Conservation (phyloP, 768 basidiomycete genomes). For the Mycena rosella region DNA sequence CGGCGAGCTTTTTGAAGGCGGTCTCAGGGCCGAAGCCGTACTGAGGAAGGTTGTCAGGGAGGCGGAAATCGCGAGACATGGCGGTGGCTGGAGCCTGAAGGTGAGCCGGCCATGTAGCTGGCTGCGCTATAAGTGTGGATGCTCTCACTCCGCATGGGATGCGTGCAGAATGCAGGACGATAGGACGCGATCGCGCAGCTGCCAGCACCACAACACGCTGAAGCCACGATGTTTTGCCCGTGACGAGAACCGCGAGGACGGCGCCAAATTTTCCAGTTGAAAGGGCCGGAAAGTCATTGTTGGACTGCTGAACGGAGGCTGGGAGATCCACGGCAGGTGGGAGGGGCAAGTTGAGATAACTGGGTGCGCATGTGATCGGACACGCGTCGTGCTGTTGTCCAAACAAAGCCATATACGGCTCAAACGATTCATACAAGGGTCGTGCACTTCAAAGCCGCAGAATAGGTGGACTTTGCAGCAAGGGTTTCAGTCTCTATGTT, state of each 20-base stretch:
- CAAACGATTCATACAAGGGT: too few species aligned
- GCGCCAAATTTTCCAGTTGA: too few species aligned
- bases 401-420: too few species aligned
- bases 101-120: not conserved
- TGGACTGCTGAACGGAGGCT: too few species aligned
- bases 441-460: too few species aligned
- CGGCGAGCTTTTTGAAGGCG: slow-evolving; percentile 71
- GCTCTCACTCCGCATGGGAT: not conserved
- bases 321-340: too few species aligned
- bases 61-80: not conserved
- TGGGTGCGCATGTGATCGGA: too few species aligned
- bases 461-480: too few species aligned
- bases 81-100: not conserved
- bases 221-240: not conserved
- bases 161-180: not conserved
- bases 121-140: not conserved
- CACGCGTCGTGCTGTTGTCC: too few species aligned
- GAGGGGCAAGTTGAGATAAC: too few species aligned
- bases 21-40: slow-evolving; percentile 77
- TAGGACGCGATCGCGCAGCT: not conserved
- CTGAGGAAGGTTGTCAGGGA: slow-evolving; percentile 63
- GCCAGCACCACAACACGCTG: not conserved
- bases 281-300: too few species aligned
- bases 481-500: too few species aligned
- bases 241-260: not conserved